Evolutionary conservation across 2,329 filamentous ascomycete genomes (phyloP).

Genomic region (Diaporthe longicolla): DNA sequence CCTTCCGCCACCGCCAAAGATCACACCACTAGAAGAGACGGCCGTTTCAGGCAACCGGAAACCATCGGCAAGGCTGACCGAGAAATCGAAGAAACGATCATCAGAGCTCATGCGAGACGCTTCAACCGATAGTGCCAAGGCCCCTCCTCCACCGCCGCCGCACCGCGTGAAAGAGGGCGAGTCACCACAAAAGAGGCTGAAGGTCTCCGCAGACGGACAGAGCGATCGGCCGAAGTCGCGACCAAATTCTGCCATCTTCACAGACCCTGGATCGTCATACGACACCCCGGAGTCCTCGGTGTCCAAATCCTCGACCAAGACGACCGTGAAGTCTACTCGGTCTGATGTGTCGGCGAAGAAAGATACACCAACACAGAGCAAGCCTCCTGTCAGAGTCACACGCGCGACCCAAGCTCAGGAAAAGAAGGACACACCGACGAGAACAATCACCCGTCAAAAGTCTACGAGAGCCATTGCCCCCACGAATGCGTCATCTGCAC

Average conservation of each 20-base stretch:
- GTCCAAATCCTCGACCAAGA: slow-evolving; percentile 38
- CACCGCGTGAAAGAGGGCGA: slow-evolving; percentile 49
- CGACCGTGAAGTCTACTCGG: slow-evolving; percentile 19
- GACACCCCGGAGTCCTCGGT: slow-evolving; percentile 42
- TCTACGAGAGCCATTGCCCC: slow-evolving; percentile 37
- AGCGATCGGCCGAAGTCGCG: slow-evolving; percentile 38
- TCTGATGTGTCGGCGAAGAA: slow-evolving; percentile 29
- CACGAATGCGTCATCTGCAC: slow-evolving; percentile 34
- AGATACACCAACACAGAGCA: slow-evolving; percentile 35
- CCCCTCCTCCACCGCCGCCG: slow-evolving; percentile 51
- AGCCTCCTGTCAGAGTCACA: slow-evolving; percentile 6
- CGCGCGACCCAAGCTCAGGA: slow-evolving; percentile 4
- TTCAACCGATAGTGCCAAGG: slow-evolving; percentile 55
- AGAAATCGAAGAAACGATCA: slow-evolving; percentile 49
- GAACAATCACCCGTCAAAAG: slow-evolving; percentile 32
- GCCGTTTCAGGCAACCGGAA: slow-evolving; percentile 64
- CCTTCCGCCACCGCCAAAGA: slow-evolving; percentile 61
- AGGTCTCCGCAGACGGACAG: slow-evolving; percentile 42
- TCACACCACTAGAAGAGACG: slow-evolving; percentile 68
- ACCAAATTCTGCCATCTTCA: slow-evolving; percentile 43
- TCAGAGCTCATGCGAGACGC: slow-evolving; percentile 65
- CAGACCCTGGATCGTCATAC: slow-evolving; percentile 46
- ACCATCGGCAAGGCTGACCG: slow-evolving; percentile 62
- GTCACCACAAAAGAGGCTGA: slow-evolving; percentile 51
- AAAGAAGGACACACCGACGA: slow-evolving; percentile 28